Base-by-base conservation (phyloP, 2,329 filamentous ascomycete genomes). In the Colletotrichum endophyticum region DNA sequence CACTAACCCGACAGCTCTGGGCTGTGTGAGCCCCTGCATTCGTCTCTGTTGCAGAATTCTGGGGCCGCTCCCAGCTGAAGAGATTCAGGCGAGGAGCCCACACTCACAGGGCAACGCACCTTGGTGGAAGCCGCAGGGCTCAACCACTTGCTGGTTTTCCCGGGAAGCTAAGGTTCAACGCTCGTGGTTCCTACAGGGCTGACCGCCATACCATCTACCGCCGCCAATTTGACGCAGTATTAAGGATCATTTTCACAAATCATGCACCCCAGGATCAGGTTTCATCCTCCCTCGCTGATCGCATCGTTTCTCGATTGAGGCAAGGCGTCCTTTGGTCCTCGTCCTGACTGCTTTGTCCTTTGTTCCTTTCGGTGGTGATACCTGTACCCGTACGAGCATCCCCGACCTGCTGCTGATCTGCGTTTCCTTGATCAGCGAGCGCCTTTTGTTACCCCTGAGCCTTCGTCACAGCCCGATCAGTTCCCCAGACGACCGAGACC, bases 1-100 rank as follows among this genome's bases (percentile, higher is more conserved):
- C 59, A 66, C 53, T 53, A 53, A 28, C 12, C 30, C 57, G 59
- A 34, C 32, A 49, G 53, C 66, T 61, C 32, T 34, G 28, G 28
- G 56, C 66, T 70, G 71, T 61, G 59, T 61, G 74, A 73, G 28
- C 74, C 74, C 74, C 74, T 76, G 74, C 74, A 76, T 76, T 76
- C 71, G 74, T 61, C 64, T 73, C 63, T 76, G 74, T 76, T 73
- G 74, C 74, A 76, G 74, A 76, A 76, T 53, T 62, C 66, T 76
- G 74, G 74, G 59, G 64, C 63, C 39, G 39, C 59, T 61, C 27
- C 39, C 74, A 66, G 44, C 70, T 69, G 57, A 66, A 57, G 44
- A 74, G 56, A 63, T 27, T 67, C 30, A 34, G 66, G 66, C 53
- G 49, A 61, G 57, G 30, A n/a, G 30, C 22, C 34, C 66, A 32